Evolutionary conservation across 2,329 filamentous ascomycete species (phyloP), one percentile per base, ranked within the genome.

Genomic region (Penicillium sp.): DNA sequence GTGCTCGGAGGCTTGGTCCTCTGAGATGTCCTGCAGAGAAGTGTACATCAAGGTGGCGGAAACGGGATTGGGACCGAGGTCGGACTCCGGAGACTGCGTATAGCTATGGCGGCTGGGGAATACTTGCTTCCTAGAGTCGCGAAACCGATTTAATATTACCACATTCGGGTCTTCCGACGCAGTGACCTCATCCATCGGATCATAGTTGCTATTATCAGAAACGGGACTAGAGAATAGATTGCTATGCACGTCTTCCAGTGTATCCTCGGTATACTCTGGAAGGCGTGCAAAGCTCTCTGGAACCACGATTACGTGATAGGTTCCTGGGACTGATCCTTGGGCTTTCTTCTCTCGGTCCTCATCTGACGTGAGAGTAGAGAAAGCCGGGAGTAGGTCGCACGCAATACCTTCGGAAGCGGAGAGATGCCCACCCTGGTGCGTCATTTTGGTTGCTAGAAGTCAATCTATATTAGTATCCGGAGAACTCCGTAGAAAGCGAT

Each of bases 281-380:
- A 84, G 71, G 31, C 79, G 75, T 29, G 78, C 75, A 67, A 88
- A 87, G 70, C 83, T 86, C 17, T 81, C 78, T 5, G 82, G 84
- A 46, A 85, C 84, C 58, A 83, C 80, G 21, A 87, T 76, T 21
- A 87, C 83, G 69, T 83, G 79, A 70, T 83, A 87, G 1, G 84
- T 86, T 17, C 85, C 85, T 1, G 85, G 84, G 38, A 73, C 74
- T 44, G 78, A 77, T 7, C 74, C 74, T 56, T 82, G 79, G 17
- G 85, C 85, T 69, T 87, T 87, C 61, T 76, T 79, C 69, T 88
- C 85, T 46, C 85, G 78, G 30, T 87, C 85, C 66, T 86, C 84
- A 63, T 88, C 85, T 30, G 78, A 86, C 1, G 78, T 83, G 58
- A 88, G 77, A 15, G 75, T 71, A 35, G 81, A 73, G 71, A 87